Conservation (phyloP, 768 basidiomycete species). For the Russula earlei region DNA sequence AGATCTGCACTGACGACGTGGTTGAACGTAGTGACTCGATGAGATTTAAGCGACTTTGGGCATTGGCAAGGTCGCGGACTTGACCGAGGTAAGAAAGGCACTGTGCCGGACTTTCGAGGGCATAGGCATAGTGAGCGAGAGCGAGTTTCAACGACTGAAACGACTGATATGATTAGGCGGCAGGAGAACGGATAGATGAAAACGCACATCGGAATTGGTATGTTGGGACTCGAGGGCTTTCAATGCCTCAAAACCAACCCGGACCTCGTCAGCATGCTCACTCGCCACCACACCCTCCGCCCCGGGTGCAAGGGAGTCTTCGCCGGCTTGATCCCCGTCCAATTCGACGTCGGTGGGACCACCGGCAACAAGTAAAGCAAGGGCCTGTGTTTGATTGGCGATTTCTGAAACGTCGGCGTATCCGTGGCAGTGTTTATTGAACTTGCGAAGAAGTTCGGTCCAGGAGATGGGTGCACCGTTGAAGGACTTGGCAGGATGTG, state of each 20-base stretch:
- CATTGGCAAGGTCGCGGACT: conserved; percentile 45
- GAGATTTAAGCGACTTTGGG: conserved; percentile 43
- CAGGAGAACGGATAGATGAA: background rate
- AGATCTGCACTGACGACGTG: conserved; percentile 30
- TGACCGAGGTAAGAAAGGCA: conserved; percentile 51
- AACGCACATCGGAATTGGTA: conserved; percentile 39
- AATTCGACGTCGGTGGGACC: conserved; percentile 35
- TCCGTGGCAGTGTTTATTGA: conserved; percentile 72
- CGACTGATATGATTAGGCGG: conserved; percentile 6
- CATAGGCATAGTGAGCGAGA: conserved; percentile 75
- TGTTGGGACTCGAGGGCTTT: conserved; percentile 14
- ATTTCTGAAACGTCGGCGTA: conserved; percentile 53
- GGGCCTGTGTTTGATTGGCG: conserved; percentile 55
- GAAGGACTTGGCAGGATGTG: conserved; percentile 49
- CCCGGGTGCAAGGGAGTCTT: conserved; percentile 13
- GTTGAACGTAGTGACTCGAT: conserved; percentile 36
- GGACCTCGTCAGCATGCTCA: conserved; percentile 13
- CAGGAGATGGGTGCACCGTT: conserved; percentile 50
- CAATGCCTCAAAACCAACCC: conserved; percentile 5
- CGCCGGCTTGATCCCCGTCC: conserved; percentile 47
- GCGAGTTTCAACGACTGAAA: conserved; percentile 55
- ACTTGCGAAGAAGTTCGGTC: conserved; percentile 76
- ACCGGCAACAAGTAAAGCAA: conserved; percentile 41
- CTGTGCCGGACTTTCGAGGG: conserved; percentile 52
- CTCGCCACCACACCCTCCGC: conserved; percentile 7